Evolutionary conservation across 2,329 filamentous ascomycete genomes (phyloP), one percentile per base, ranked within the genome.

Genomic region (Colletotrichum sp.): DNA sequence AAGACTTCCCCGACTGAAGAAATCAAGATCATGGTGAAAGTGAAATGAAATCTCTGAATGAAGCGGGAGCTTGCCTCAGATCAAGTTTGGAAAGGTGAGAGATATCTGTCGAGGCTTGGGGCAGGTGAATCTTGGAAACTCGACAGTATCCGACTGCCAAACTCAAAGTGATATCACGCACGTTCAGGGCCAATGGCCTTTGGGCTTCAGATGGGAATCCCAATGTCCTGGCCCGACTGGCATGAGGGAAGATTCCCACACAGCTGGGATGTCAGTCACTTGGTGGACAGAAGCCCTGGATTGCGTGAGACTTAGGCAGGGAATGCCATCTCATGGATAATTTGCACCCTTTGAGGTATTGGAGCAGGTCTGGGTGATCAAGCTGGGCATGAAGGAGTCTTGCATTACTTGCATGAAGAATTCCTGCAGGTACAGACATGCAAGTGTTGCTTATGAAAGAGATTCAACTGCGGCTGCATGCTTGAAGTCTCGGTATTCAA

Each of bases 221-320:
- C 43, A 52, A 52, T 52, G 43, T 14, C 1, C 43, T 52, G n/a
- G 10, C 43, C 6, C n/a, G 3, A 52, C n/a, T 52, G 12, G 12
- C n/a, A 52, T 12, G 10, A 52, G 12, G n/a, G n/a, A 21, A 52
- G 6, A 13, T 21, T 52, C 43, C 43, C 43, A 13, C 10, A 24
- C n/a, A 21, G n/a, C 43, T 52, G 43, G n/a, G 5, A 52, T 3
- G n/a, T 52, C 43, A 3, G 43, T 21, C 43, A 52, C n/a, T 52
- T 2, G 43, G 3, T 52, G 10, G 43, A 21, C 43, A 12, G 10
- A 7, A 52, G 6, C 10, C 43, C 43, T 21, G 4, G n/a, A 2
- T 0, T 21, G n/a, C 16, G 3, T 2, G 43, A 2, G 18, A n/a
- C 1, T 0, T 0, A 4, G 18, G 12, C 18, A 1, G 18, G 4